Conservation (phyloP, 1,139 yeast genomes). For the Nakaseomyces glabratus region DNA sequence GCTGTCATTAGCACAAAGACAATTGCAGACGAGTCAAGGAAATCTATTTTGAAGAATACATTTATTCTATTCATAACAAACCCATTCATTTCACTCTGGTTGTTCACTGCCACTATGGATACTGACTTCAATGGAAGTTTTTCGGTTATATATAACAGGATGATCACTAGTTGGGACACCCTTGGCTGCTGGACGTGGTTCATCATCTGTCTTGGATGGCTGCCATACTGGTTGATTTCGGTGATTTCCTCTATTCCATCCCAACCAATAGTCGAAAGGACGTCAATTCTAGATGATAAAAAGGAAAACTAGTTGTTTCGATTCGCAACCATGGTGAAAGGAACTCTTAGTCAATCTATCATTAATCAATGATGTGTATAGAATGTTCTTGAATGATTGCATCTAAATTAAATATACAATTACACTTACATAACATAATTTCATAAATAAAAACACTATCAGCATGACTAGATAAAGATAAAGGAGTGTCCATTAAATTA, state of each 20-base stretch:
- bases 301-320: constrained; percentile 1
- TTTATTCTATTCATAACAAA: constrained; percentile 41
- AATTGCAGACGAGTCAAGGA: neutral
- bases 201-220: constrained; percentile 66
- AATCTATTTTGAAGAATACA: constrained; percentile 23
- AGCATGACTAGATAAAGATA: no score
- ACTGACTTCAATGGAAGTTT: constrained; percentile 33
- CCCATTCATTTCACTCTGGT: constrained; percentile 42
- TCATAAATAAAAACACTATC: no score
- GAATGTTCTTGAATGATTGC: no score
- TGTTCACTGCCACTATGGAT: constrained; percentile 33
- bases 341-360: no score
- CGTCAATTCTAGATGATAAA: constrained; percentile 1
- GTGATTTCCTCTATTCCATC: constrained; percentile 1
- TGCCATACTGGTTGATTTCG: constrained; percentile 62
- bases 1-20: constrained; percentile 9
- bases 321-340: no score
- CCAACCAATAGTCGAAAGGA: neutral
- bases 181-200: constrained; percentile 86
- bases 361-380: no score
- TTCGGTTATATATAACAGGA: constrained; percentile 35
- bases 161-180: constrained; percentile 53
- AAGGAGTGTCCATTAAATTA: no score
- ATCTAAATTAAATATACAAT: no score
- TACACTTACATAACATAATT: no score